Conservation (phyloP, 345 rosid species). For the Hypericum perforatum region DNA sequence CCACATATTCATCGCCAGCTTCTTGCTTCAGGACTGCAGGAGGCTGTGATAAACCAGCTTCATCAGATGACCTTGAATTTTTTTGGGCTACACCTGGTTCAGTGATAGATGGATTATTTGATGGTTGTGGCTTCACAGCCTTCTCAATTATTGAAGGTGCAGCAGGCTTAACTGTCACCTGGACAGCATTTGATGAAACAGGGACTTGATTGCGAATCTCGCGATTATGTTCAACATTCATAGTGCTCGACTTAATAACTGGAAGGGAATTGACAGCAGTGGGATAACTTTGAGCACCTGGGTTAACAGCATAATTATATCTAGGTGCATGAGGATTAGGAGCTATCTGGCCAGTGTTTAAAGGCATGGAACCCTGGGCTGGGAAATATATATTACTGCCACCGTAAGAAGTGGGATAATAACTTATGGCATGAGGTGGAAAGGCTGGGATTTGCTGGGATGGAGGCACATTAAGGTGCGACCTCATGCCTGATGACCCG, state of each 20-base stretch:
- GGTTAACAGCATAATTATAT: constrained; percentile 40
- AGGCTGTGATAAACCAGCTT: constrained; percentile 21
- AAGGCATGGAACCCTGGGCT: constrained; percentile 39
- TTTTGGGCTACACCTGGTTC: constrained; percentile 41
- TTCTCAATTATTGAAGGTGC: constrained; percentile 34
- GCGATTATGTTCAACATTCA: constrained; percentile 30
- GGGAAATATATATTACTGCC: constrained; percentile 35
- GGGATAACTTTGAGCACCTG: constrained; percentile 54
- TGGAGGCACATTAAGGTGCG: constrained; percentile 52
- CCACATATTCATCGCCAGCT: constrained; percentile 26
- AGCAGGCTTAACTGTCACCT: constrained; percentile 45
- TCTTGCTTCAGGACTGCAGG: constrained; percentile 21
- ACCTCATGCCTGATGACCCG: constrained; percentile 42
- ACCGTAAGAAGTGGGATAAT: constrained; percentile 37
- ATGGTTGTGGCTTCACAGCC: constrained; percentile 18
- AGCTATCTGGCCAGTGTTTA: constrained; percentile 45
- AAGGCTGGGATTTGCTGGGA: constrained; percentile 55
- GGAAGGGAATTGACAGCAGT: constrained; percentile 26
- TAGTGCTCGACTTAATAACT: constrained; percentile 31
- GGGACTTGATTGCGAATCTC: constrained; percentile 30
- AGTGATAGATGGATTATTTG: constrained; percentile 19
- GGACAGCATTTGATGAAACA: constrained; percentile 28
- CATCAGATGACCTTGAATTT: constrained; percentile 27
- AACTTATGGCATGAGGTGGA: constrained; percentile 37
- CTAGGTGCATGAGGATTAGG: constrained; percentile 57